Percentiles rank a stretch among this genome's conserved stretches.
Evolutionary conservation across 2,329 filamentous ascomycete genomes (phyloP).

Genomic region (Neonectria punicea): DNA sequence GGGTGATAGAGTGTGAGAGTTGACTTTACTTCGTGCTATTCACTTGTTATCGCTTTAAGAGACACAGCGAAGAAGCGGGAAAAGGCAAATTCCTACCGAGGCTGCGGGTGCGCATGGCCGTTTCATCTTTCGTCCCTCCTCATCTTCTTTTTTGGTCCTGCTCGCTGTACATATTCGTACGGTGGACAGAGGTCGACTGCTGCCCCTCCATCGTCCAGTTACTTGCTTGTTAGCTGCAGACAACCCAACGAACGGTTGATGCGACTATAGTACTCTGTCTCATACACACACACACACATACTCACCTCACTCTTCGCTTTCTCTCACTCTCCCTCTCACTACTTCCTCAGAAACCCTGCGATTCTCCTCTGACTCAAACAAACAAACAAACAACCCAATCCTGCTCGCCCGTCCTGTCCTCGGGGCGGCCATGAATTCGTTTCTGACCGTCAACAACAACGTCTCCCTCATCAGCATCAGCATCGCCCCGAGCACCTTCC

Average conservation of each 20-base stretch:
- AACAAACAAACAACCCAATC: not conserved
- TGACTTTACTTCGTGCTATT: not conserved
- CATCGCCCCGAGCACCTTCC: constrained; percentile 67
- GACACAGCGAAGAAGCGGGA: not conserved
- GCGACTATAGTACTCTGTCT: not conserved
- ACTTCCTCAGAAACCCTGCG: too few species aligned
- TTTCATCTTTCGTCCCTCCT: constrained; percentile 19
- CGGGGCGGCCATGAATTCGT: constrained; percentile 62
- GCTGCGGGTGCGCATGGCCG: not conserved
- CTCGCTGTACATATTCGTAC: not conserved
- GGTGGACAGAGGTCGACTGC: not conserved
- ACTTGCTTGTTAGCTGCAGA: constrained; percentile 13
- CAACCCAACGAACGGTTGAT: constrained; percentile 2
- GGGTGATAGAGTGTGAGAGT: not conserved
- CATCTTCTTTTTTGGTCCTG: constrained; percentile 5
- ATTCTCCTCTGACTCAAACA: not conserved
- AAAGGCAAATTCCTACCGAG: constrained; percentile 6
- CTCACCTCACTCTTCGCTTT: not conserved
- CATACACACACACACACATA: not conserved
- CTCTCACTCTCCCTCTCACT: not conserved
- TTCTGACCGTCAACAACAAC: constrained; percentile 71
- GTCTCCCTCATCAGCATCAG: constrained; percentile 68
- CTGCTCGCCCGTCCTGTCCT: not conserved
- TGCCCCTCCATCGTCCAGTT: not conserved
- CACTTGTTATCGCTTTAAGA: constrained; percentile 17